A percentile compares a stretch with the other conserved stretches of the same genome.
phyloP scores from a whole-genome alignment of 495 filamentous ascomycete genomes.

The Filosporella fistucella region DNA sequence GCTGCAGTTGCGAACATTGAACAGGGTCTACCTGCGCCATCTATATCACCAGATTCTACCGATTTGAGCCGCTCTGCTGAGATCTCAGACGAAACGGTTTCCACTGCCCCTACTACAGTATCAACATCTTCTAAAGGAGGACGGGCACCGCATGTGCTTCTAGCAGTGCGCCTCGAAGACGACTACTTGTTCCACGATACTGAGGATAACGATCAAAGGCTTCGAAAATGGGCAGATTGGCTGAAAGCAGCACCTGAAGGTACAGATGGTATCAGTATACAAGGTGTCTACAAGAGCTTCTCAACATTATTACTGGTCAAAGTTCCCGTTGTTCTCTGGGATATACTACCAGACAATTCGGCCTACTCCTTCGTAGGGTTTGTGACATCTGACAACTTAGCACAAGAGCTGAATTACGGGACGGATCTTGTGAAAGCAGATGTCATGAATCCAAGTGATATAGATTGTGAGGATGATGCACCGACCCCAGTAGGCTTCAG shows the following conservation, averaged over 20 bases:
- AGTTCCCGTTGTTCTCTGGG: constrained; percentile 2
- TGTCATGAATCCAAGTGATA: too few relatives aligned
- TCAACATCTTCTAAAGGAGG: too few relatives aligned
- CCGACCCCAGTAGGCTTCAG: too few relatives aligned
- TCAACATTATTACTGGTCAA: neutral
- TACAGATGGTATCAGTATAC: neutral
- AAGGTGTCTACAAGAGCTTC: constrained; percentile 4
- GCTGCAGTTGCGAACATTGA: neutral
- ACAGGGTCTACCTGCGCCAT: too few relatives aligned
- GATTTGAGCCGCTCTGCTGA: too few relatives aligned
- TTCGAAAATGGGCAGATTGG: constrained; percentile 4
- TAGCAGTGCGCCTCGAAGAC: neutral
- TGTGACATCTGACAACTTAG: constrained; percentile 7
- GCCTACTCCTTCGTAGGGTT: constrained; percentile 8
- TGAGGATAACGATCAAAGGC: too few relatives aligned
- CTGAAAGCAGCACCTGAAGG: neutral
- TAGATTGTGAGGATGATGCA: too few relatives aligned
- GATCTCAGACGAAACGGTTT: too few relatives aligned
- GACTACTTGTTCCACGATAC: neutral
- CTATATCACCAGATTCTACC: too few relatives aligned
- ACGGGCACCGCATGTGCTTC: constrained; percentile 3
- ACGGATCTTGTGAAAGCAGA: too few relatives aligned
- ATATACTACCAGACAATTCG: neutral
- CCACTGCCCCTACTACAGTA: too few relatives aligned
- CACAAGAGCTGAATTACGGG: too few relatives aligned